Percentiles rank a stretch among this genome's conserved stretches.
phyloP scores from a whole-genome alignment of 805 yeast genomes.

The Barnettozyma populi region DNA sequence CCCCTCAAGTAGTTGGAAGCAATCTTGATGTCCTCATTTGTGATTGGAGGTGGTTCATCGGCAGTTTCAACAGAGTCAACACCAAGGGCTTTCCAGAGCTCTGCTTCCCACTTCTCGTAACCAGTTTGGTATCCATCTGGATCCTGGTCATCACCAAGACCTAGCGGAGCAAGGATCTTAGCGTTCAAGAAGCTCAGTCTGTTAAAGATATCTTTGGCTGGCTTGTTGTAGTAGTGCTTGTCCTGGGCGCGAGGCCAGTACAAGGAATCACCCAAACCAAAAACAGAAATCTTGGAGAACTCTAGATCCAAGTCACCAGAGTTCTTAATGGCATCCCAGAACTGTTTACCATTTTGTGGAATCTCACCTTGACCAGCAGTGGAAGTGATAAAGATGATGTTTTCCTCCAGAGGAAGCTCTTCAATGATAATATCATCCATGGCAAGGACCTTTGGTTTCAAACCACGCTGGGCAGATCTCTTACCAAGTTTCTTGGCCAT shows the following conservation, averaged over 20 bases:
- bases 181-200: slow-evolving; percentile 70
- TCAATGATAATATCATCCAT: slow-evolving; percentile 60
- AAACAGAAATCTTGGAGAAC: slow-evolving; percentile 62
- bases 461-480: slow-evolving; percentile 49
- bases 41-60: slow-evolving; percentile 87
- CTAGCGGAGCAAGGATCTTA: slow-evolving; percentile 64
- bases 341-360: slow-evolving; percentile 68
- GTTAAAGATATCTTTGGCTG: slow-evolving; percentile 66
- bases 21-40: slow-evolving; percentile 93
- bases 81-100: slow-evolving; percentile 83
- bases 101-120: slow-evolving; percentile 81
- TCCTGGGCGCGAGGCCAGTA: slow-evolving; percentile 99
- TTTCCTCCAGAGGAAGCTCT: slow-evolving; percentile 45
- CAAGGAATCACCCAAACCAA: slow-evolving; percentile 91
- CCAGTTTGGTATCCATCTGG: slow-evolving; percentile 94
- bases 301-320: slow-evolving; percentile 64
- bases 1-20: slow-evolving; percentile 87
- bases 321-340: slow-evolving; percentile 71
- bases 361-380: slow-evolving; percentile 96
- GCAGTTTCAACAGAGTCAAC: slow-evolving; percentile 77
- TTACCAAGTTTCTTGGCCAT: slow-evolving; percentile 62
- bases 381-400: slow-evolving; percentile 60
- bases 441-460: slow-evolving; percentile 43
- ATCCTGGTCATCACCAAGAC: slow-evolving; percentile 95
- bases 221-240: slow-evolving; percentile 89